Evolutionary conservation across 139 green algal species (phyloP).

Genomic region (Tetraselmis striata): DNA sequence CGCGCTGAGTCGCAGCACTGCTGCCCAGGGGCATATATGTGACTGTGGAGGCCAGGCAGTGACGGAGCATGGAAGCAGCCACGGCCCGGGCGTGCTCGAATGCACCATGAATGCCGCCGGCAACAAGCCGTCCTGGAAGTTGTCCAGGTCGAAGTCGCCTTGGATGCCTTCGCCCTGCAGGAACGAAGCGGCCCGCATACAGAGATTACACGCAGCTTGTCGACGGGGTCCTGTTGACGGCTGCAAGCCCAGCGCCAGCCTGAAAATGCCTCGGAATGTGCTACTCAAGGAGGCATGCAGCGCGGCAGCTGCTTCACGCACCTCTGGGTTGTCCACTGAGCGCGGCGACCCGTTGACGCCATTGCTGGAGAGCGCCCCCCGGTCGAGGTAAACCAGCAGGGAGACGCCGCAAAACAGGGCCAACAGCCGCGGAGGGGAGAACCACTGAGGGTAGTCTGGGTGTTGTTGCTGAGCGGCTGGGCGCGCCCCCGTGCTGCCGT

Average conservation of each 20-base stretch:
- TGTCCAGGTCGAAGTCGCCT: slow-evolving; percentile 58
- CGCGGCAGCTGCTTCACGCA: neutral
- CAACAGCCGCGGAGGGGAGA: slow-evolving; percentile 57
- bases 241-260: too few species aligned
- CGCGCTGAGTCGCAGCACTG: neutral
- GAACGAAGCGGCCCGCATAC: neutral
- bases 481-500: too few species aligned
- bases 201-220: neutral
- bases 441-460: slow-evolving; percentile 34
- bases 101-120: slow-evolving; percentile 80
- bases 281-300: neutral
- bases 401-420: slow-evolving; percentile 68
- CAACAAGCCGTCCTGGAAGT: slow-evolving; percentile 87
- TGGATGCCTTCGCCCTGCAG: slow-evolving; percentile 1
- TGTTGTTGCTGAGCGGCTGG: neutral
- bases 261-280: neutral
- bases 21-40: too few species aligned
- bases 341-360: slow-evolving; percentile 72
- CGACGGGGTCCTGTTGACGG: neutral
- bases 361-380: slow-evolving; percentile 80
- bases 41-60: too few species aligned
- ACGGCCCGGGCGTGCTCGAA: too few species aligned
- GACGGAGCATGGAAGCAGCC: too few species aligned
- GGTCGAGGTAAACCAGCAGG: slow-evolving; percentile 86
- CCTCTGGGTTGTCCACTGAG: slow-evolving; percentile 2